Conservation (phyloP, 495 filamentous ascomycete species). For the Talaromyces ruber region DNA sequence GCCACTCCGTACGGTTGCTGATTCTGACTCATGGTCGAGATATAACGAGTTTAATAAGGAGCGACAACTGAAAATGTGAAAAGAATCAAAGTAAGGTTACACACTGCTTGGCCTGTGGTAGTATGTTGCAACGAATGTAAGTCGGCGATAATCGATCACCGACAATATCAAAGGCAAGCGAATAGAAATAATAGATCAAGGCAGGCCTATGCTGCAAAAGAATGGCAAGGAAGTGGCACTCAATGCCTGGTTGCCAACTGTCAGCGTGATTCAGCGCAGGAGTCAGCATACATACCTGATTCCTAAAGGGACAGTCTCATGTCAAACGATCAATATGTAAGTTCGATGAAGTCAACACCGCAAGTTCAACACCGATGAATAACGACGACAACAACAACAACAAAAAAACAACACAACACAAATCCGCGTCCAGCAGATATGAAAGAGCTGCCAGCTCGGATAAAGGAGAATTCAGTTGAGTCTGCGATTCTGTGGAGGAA, state of each 20-base stretch:
- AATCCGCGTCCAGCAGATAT: slow-evolving; percentile 1
- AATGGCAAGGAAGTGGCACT: slow-evolving; percentile 1
- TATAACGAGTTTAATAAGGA: neutral
- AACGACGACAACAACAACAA: neutral
- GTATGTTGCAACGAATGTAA: neutral
- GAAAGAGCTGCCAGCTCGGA: slow-evolving; percentile 1
- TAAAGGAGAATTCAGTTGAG: neutral
- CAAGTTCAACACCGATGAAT: neutral
- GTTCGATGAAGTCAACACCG: neutral
- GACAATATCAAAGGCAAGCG: neutral
- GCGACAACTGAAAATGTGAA: neutral
- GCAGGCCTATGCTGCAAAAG: slow-evolving; percentile 4
- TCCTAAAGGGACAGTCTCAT: neutral
- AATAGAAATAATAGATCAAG: neutral
- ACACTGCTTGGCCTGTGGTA: neutral
- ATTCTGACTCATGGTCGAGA: neutral
- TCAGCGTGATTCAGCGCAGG: neutral
- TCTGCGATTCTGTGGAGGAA: neutral
- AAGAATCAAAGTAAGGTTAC: neutral
- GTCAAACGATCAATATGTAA: neutral
- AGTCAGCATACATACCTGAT: neutral
- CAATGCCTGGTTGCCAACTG: neutral
- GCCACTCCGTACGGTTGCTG: neutral
- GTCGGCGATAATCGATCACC: neutral
- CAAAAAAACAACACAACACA: too few species aligned